These are phyloP conservation scores for Rhododendron simsii DNA, from an alignment of 148 eudicot genomes.

Conservation along the genomic window DNA sequence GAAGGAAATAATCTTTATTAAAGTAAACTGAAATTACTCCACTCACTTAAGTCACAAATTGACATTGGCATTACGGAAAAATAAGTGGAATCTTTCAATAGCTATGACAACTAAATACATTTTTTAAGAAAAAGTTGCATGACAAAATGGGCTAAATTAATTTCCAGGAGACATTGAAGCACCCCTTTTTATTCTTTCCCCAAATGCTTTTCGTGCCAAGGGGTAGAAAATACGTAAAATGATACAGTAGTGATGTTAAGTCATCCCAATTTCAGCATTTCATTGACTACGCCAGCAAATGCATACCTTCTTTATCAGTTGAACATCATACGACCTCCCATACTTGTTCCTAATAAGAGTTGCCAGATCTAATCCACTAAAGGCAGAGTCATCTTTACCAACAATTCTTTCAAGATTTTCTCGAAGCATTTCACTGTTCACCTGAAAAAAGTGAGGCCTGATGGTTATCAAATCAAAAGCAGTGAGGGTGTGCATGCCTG, in stretches of 20 bases:
- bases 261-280: not conserved
- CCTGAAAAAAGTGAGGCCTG: constrained; percentile 37
- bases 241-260: not conserved
- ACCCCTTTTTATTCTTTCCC: not conserved
- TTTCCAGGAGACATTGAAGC: not conserved
- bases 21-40: not conserved
- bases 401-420: constrained; percentile 77
- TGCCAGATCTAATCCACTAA: constrained; percentile 86
- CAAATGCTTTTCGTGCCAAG: not conserved
- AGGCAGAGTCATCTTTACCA: constrained; percentile 76
- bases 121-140: not conserved
- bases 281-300: not conserved
- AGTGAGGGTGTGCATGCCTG: not conserved
- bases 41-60: not conserved
- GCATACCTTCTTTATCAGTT: constrained; percentile 80
- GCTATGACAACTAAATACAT: not conserved
- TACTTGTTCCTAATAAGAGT: constrained; percentile 82
- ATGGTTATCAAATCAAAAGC: not conserved
- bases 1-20: not conserved
- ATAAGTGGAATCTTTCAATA: not conserved
- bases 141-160: not conserved
- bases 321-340: constrained; percentile 95
- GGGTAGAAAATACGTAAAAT: not conserved
- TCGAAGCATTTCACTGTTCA: constrained; percentile 41
- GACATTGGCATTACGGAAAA: not conserved